Percentiles rank a stretch among this genome's conserved stretches.
Conservation (phyloP, 208 protist species). For the Leishmania major region DNA sequence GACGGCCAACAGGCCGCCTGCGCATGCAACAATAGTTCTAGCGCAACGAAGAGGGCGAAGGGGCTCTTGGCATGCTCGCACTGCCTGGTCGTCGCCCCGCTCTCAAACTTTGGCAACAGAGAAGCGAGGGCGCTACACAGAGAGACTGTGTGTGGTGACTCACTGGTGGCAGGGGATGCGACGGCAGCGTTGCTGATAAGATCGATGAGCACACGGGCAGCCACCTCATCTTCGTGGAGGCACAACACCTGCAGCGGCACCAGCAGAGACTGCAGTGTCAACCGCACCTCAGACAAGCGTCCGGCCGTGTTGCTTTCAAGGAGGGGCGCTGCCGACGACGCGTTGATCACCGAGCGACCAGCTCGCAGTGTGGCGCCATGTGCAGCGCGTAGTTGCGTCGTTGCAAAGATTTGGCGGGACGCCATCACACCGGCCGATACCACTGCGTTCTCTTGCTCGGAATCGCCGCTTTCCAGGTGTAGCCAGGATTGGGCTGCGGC, state of each 20-base stretch:
- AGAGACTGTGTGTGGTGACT: background rate
- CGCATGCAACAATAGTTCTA: conserved; percentile 2
- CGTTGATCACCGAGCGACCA: background rate
- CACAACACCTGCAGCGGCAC: conserved; percentile 80
- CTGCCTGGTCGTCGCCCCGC: background rate
- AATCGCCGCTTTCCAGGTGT: background rate
- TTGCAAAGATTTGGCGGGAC: background rate
- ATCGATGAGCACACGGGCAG: conserved; percentile 33
- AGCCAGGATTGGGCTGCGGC: background rate
- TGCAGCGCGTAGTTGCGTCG: too few species aligned
- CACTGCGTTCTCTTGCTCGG: background rate
- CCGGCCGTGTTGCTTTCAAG: conserved; percentile 59
- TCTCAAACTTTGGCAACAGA: background rate
- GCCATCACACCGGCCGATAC: background rate
- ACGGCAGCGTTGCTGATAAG: conserved; percentile 12
- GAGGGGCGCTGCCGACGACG: conserved; percentile 9
- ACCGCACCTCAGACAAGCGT: conserved; percentile 85
- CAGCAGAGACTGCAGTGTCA: conserved; percentile 73
- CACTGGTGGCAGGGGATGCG: background rate
- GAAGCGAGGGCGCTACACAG: background rate
- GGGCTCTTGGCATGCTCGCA: background rate
- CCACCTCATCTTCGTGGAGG: conserved; percentile 51
- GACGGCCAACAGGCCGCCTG: background rate
- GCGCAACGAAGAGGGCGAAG: background rate
- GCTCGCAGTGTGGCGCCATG: background rate